A percentile compares a stretch with the other conserved stretches of the same genome.
Conservation (phyloP, 768 basidiomycete genomes). For the Tremella yokohamensis region DNA sequence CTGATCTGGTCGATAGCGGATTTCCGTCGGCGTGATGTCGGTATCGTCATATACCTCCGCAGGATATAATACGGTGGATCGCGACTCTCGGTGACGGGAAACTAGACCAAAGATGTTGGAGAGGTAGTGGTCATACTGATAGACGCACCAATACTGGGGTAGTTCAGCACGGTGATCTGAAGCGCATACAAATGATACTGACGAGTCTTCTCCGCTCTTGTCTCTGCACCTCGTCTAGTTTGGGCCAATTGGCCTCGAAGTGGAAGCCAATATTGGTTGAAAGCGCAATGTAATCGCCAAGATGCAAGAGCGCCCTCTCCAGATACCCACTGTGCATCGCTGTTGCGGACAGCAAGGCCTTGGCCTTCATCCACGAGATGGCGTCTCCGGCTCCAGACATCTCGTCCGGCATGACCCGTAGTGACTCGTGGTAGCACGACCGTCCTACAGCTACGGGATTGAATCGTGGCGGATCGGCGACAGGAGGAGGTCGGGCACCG, state of each 20-base stretch:
- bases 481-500: background rate
- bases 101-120: conserved; percentile 37
- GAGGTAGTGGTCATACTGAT: conserved; percentile 33
- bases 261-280: conserved; percentile 31
- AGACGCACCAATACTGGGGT: conserved; percentile 38
- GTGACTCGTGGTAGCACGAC: conserved; percentile 16
- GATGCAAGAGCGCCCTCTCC: conserved; percentile 15
- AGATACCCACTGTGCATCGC: conserved; percentile 37
- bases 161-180: background rate
- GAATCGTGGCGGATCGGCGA: conserved; percentile 23
- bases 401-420: conserved; percentile 26
- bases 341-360: conserved; percentile 28
- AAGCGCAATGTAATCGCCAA: conserved; percentile 34
- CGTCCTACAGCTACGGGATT: too few species aligned
- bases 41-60: conserved; percentile 38
- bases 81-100: conserved; percentile 31
- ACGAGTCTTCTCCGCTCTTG: conserved; percentile 43
- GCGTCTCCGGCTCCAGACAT: conserved; percentile 15
- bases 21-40: conserved; percentile 21
- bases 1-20: conserved; percentile 1
- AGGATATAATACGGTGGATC: conserved; percentile 40
- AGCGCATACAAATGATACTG: conserved; percentile 4
- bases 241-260: conserved; percentile 32
- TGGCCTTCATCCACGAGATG: conserved; percentile 37
- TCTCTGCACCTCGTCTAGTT: conserved; percentile 24